A percentile compares a stretch with the other conserved stretches of the same genome.
Evolutionary conservation across 2,329 filamentous ascomycete species (phyloP).

Genomic region (Diaporthe nobilis): DNA sequence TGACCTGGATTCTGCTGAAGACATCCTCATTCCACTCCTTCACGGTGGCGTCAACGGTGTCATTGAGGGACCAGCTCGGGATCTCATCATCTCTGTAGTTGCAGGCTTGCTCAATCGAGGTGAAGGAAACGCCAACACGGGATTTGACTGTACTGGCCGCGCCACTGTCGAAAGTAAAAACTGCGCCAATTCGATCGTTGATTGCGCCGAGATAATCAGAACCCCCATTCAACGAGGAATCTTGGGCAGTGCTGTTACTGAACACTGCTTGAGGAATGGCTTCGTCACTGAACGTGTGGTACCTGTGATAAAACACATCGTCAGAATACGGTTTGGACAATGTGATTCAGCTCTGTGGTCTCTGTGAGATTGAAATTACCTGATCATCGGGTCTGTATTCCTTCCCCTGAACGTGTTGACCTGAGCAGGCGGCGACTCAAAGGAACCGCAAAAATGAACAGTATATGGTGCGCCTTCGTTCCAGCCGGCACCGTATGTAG

Average conservation of each 20-base stretch:
- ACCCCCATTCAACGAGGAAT: conserved; percentile 48
- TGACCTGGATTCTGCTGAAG: conserved; percentile 58
- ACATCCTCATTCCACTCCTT: conserved; percentile 62
- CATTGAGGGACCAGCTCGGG: conserved; percentile 56
- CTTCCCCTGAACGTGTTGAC: conserved; percentile 57
- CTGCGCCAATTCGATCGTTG: conserved; percentile 62
- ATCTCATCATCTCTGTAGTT: conserved; percentile 62
- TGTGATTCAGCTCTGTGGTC: conserved; percentile 66
- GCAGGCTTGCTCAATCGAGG: conserved; percentile 63
- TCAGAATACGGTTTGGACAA: conserved; percentile 54
- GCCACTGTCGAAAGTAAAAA: conserved; percentile 61
- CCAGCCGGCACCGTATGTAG: conserved; percentile 62
- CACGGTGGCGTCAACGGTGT: conserved; percentile 56
- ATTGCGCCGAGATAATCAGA: conserved; percentile 44
- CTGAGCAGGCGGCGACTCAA: conserved; percentile 53
- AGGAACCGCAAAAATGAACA: conserved; percentile 60
- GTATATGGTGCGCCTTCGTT: conserved; percentile 58
- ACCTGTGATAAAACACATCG: not conserved
- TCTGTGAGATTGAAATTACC: conserved; percentile 54
- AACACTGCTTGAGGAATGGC: conserved; percentile 33
- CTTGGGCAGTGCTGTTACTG: conserved; percentile 7
- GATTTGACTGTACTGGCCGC: conserved; percentile 59
- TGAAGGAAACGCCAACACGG: conserved; percentile 65
- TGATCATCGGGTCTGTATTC: conserved; percentile 60
- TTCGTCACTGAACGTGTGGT: conserved; percentile 38